A percentile compares a stretch with the other conserved stretches of the same genome.
Conservation (phyloP, 441 rosid genomes). For the Dalechampia spathulata region DNA sequence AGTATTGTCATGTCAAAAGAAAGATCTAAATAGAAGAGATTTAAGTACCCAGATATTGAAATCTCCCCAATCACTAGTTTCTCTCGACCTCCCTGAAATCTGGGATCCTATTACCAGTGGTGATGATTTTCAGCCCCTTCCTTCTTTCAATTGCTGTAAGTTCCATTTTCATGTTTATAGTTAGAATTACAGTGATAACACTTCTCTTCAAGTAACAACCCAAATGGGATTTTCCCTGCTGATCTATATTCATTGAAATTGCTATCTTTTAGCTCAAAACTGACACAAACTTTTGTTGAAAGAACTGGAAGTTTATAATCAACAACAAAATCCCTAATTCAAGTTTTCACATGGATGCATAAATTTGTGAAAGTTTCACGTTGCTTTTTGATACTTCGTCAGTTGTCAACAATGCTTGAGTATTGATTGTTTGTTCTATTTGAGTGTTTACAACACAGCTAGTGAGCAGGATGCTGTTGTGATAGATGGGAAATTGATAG, state of each 20-base stretch:
- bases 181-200: background rate
- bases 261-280: too few species aligned
- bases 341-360: too few species aligned
- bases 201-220: too few species aligned
- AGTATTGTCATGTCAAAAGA: background rate
- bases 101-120: conserved; percentile 36
- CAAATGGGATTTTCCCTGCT: background rate
- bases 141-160: conserved; percentile 24
- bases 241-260: background rate
- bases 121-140: conserved; percentile 15
- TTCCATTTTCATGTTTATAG: background rate
- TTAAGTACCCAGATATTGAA: conserved; percentile 31
- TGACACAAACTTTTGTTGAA: too few species aligned
- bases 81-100: conserved; percentile 69
- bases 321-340: background rate
- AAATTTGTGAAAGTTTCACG: too few species aligned
- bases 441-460: conserved; percentile 29
- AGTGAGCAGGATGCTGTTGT: conserved; percentile 31
- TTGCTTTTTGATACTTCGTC: background rate
- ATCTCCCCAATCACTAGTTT: conserved; percentile 66
- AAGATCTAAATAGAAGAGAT: background rate
- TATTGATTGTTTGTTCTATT: background rate
- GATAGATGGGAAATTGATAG: conserved; percentile 74
- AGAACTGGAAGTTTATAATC: too few species aligned
- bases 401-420: background rate